Evolutionary conservation across 192 early-diverging fungal species (phyloP), one percentile per base, ranked within the genome.

Genomic region (Podila epicladia): DNA sequence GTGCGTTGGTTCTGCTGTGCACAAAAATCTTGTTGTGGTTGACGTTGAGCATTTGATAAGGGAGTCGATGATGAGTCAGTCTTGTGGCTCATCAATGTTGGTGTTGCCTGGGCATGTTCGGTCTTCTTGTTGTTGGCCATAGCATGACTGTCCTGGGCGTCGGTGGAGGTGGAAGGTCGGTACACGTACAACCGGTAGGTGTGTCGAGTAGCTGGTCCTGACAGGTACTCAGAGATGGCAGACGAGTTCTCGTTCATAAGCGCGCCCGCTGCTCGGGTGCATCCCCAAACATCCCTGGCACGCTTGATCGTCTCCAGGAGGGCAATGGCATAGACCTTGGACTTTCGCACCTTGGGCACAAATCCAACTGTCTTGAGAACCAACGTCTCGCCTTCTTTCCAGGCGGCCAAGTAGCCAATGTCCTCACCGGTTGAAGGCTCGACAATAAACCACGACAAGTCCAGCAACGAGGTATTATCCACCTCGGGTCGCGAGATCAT

Each of bases 401-500:
- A 80, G 37, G 55, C 57, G 26, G 66, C 70, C n/a, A 80, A 4
- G 29, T 73, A 80, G 26, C 77, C 77, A 31, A 73, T 31, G 62
- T 73, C 77, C 37, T 69, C 53, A 19, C 77, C 77, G 5, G 66
- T 73, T 2, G 15, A 22, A 0, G 55, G 17, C 19, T 80, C 71
- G 1, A 72, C 71, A 2, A 80, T 32, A 45, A 80, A 69, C 0
- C 71, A 50, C 6, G 77, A 80, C 62, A 80, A 53, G 53, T 80
- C 77, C 6, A 73, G 48, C 32, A 80, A 33, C 1, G 77, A 80
- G 6, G 59, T 32, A 24, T 80, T 69, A 28, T 80, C 77, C 28
- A 80, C 77, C 41, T 80, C 71, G 3, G 57, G 67, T 1, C 77
- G 70, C 3, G 77, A 80, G 15, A 69, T 65, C 77, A 80, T 80